Percentiles rank a stretch among this genome's conserved stretches.
Conservation (phyloP, 2,329 filamentous ascomycete genomes). For the Trichophyton equinum region DNA sequence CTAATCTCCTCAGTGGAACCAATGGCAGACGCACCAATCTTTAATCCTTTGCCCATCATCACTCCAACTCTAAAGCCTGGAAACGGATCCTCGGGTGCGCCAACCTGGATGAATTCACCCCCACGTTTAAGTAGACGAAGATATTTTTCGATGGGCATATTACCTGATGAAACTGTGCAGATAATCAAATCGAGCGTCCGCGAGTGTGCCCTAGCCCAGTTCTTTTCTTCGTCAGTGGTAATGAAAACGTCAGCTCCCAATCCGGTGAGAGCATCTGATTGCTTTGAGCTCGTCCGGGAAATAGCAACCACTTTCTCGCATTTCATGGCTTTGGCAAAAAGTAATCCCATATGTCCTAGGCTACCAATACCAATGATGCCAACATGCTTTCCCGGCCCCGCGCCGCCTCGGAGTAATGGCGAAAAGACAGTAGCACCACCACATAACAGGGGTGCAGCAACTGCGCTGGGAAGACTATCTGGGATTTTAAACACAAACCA, state of each 20-base stretch:
- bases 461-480: conserved; percentile 34
- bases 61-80: conserved; percentile 46
- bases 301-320: conserved; percentile 50
- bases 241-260: conserved; percentile 46
- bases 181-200: conserved; percentile 44
- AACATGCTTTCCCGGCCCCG: conserved; percentile 58
- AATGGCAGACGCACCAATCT: conserved; percentile 39
- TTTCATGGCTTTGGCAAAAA: conserved; percentile 58
- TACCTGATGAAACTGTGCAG: conserved; percentile 41
- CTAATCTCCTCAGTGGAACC: conserved; percentile 33
- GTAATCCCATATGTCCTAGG: conserved; percentile 58
- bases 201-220: conserved; percentile 40
- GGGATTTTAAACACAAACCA: conserved; percentile 51
- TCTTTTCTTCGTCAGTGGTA: conserved; percentile 43
- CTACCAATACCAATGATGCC: conserved; percentile 63
- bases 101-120: conserved; percentile 54
- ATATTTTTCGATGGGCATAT: conserved; percentile 53
- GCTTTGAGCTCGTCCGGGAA: conserved; percentile 40
- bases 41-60: conserved; percentile 45
- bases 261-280: conserved; percentile 36
- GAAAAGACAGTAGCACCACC: conserved; percentile 63
- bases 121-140: conserved; percentile 46
- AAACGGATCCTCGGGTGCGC: conserved; percentile 47
- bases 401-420: conserved; percentile 53
- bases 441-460: conserved; percentile 60